Base-by-base conservation (phyloP, 176 grass and related monocot species). In the Miscanthus lutarioriparius region DNA sequence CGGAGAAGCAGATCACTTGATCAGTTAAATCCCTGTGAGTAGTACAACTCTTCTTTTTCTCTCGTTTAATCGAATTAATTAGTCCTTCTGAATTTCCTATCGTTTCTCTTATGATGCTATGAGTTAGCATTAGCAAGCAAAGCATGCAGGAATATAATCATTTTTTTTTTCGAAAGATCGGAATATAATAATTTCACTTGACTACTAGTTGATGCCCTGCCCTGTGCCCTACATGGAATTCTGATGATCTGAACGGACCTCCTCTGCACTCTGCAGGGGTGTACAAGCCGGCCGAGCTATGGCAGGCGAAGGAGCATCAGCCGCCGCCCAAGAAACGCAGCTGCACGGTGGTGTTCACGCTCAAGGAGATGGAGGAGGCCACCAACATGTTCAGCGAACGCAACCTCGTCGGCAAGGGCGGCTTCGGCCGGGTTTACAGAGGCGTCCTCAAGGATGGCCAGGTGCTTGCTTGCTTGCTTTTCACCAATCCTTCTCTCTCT, bases 281-380 rank as follows among this genome's bases (percentile, higher is more conserved):
- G 80, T 99, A 99, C 79, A 96, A 96, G 88, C 92, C 93, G 12
- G 86, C 92, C 10, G 93, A 94, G 81, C 53, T 87, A 45, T 99
- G 97, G 97, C 88, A 94, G 82, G 84, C 76, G 51, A 96, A 94
- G 86, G 93, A 94, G 72, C 83, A 78, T 40, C 81, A 62, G 26
- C 41, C 66, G 58, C 77, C 82, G 20, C 83, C 82, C 13, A 92
- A 87, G 88, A 94, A 81, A 71, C 83, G 84, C 48, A 96, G 77
- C 73, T 83, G 88, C 82, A 96, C 97, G 7, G 86, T 89, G 84
- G 97, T 99, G 68, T 99, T 94, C 91, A 99, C 97, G 58, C 88
- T 99, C 58, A 99, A 94, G 84, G 91, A 99, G 89, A 99, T 99
- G 97, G 93, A 96, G 83, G 91, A 94, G 56, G 97, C 97, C 1